Evolutionary conservation across 495 filamentous ascomycete genomes (phyloP).

Genomic region (Trichocladium uniseriatum): DNA sequence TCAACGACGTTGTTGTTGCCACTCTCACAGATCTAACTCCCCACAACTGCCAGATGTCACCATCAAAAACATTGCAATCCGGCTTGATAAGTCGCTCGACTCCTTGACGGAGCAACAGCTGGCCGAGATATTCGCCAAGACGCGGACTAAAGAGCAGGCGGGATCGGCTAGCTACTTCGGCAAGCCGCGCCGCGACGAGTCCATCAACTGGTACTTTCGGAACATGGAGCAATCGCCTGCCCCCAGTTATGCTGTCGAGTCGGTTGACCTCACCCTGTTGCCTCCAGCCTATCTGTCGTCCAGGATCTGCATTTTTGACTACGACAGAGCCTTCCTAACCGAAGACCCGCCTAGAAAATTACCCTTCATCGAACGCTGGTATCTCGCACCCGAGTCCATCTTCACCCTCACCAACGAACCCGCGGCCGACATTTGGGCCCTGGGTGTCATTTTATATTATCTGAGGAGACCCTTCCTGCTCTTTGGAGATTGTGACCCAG

Average conservation of each 20-base stretch:
- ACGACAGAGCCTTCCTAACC: not conserved
- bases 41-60: slow-evolving; percentile 1
- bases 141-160: too few species aligned
- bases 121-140: not conserved
- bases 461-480: too few species aligned
- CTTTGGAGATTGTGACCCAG: too few species aligned
- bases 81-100: not conserved
- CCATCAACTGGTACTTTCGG: too few species aligned
- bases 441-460: not conserved
- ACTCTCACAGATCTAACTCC: too few species aligned
- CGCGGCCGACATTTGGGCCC: not conserved
- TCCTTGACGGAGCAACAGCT: not conserved
- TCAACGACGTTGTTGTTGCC: not conserved
- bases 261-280: not conserved
- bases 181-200: too few species aligned
- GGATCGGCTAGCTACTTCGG: too few species aligned
- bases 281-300: not conserved
- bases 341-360: not conserved
- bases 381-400: not conserved
- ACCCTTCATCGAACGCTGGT: not conserved
- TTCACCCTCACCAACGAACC: slow-evolving; percentile 1
- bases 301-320: slow-evolving; percentile 2
- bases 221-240: not conserved
- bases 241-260: not conserved
- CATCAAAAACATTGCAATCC: not conserved